Conservation (phyloP, 257 asterid species). For the Scutellaria minor region DNA sequence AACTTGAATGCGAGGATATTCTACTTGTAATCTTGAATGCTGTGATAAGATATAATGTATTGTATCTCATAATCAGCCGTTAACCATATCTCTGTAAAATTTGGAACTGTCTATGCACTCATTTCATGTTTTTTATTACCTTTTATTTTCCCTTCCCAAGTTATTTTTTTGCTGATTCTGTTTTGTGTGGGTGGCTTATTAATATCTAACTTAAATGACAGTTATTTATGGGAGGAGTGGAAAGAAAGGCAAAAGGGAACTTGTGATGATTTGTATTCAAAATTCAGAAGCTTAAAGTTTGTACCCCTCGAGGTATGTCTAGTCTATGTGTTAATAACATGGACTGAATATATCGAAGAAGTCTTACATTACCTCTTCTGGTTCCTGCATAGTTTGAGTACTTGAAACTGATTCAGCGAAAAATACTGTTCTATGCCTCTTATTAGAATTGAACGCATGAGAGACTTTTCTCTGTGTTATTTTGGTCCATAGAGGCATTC, state of each 20-base stretch:
- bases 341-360: not conserved
- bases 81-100: constrained; percentile 5
- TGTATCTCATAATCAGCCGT: not conserved
- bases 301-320: constrained; percentile 79
- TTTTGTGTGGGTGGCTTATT: constrained; percentile 24
- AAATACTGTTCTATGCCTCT: constrained; percentile 6
- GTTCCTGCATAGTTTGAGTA: constrained; percentile 25
- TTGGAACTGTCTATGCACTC: constrained; percentile 7
- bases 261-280: constrained; percentile 60
- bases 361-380: constrained; percentile 6
- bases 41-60: constrained; percentile 28
- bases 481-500: not conserved
- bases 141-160: constrained; percentile 23
- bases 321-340: not conserved
- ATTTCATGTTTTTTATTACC: constrained; percentile 3
- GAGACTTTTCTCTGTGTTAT: not conserved
- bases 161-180: constrained; percentile 22
- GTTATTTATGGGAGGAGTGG: constrained; percentile 98
- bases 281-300: constrained; percentile 73
- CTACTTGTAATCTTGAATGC: not conserved
- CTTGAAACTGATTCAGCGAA: constrained; percentile 23
- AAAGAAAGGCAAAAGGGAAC: constrained; percentile 77
- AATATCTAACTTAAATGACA: constrained; percentile 44
- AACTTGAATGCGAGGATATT: not conserved
- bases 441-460: not conserved